Evolutionary conservation across 163 green algal species (phyloP), one percentile per base, ranked within the genome.

Genomic region (Volvox carteri): DNA sequence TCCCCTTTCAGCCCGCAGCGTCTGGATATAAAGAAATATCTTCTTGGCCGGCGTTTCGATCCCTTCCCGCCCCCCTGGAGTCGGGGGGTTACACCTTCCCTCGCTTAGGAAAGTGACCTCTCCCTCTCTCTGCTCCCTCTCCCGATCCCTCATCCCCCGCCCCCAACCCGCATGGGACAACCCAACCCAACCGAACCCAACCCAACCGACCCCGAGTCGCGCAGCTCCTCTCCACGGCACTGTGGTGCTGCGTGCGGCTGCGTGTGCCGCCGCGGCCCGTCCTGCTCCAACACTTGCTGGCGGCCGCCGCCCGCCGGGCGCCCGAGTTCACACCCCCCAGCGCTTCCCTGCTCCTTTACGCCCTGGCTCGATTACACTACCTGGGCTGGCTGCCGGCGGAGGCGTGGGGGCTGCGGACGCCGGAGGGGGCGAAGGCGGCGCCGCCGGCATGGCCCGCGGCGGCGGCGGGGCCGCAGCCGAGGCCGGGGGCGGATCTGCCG

Each of bases 321-420:
- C 41, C 41, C 2, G 9, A 74, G 41, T 77, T 77, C 39, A 41
- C 33, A 5, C 18, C 79, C 2, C 60, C 39, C 42, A 78, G 62
- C 79, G 79, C 79, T 4, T 37, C 79, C 28, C 79, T 78, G 44
- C 44, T 86, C 42, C 44, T 86, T 14, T 87, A 72, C 65, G 25
- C 39, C 46, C 33, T 79, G 46, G 81, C 46, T 0, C 46, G 65
- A 8, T 8, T 80, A 25, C 33, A 46, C 2, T 21, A 80, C n/a
- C 1, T 79, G 48, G 81, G 46, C 33, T 80, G 67, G 46, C 35
- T 72, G 21, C n/a, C 60, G 60, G 28, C 16, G 18, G 60, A 54
- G 41, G 16, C 19, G 28, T 46, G 41, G 35, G 28, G 58, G 58
- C 78, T 5, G 42, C 19, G 2, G n/a, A 8, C 4, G 74, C 28